Evolutionary conservation across 352 stramenopile species (phyloP).

Genomic region (Pythium phragmitis): DNA sequence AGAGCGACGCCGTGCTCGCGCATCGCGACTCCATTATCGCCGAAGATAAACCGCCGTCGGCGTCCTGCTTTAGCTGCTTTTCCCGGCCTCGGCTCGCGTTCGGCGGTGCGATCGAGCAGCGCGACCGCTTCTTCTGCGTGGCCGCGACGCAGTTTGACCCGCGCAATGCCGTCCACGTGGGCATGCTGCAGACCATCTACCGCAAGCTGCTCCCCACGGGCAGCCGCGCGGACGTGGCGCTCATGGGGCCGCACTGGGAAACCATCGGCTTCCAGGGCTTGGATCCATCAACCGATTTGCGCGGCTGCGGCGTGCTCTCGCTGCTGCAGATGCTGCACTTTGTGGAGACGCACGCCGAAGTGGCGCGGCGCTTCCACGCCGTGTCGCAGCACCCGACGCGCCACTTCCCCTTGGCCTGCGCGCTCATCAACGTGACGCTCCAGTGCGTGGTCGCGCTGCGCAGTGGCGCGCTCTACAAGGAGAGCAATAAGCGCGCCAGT

Average conservation of each 20-base stretch:
- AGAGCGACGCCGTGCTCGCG: constrained; percentile 23
- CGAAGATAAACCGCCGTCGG: constrained; percentile 37
- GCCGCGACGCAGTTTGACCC: constrained; percentile 52
- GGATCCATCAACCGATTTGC: constrained; percentile 87
- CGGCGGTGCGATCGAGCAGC: constrained; percentile 48
- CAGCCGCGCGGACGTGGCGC: constrained; percentile 31
- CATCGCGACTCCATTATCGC: constrained; percentile 49
- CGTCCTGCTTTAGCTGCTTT: constrained; percentile 65
- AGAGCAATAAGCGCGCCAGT: constrained; percentile 54
- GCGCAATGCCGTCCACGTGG: constrained; percentile 42
- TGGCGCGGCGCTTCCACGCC: constrained; percentile 46
- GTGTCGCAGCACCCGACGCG: constrained; percentile 54
- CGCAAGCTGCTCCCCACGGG: constrained; percentile 35
- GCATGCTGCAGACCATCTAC: constrained; percentile 72
- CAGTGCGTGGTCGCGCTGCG: constrained; percentile 69
- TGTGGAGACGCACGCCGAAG: constrained; percentile 57
- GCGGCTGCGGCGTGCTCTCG: constrained; percentile 80
- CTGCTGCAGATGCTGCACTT: constrained; percentile 85
- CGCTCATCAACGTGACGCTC: constrained; percentile 75
- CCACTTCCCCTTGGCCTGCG: constrained; percentile 75
- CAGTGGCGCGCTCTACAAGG: constrained; percentile 44
- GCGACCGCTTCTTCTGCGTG: constrained; percentile 78
- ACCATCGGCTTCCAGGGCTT: constrained; percentile 87
- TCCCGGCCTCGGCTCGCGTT: constrained; percentile 54
- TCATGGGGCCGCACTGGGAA: constrained; percentile 82